Base-by-base conservation (phyloP, 257 asterid species). In the Coffea canephora region DNA sequence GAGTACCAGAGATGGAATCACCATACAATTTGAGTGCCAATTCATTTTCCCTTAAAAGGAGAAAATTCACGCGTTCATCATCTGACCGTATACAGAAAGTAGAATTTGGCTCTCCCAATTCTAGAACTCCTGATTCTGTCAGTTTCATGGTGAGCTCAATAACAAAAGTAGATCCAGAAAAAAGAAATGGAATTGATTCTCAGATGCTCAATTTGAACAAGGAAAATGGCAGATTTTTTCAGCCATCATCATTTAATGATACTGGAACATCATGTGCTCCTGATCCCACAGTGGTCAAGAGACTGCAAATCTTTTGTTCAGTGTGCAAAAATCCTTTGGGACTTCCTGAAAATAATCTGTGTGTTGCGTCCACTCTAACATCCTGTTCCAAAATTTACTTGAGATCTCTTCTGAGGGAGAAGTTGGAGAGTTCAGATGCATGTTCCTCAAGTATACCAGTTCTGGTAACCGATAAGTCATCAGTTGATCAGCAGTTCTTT, bases 331-430 rank as follows among this genome's bases (percentile, higher is more conserved):
- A 59, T 71, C 93, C 97, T 18, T 84, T 94, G 73, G 98, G 99
- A 27, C 92, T 87, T 73, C 91, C 91, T 13, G 90, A 87, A 82
- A 90, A 88, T 49, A 83, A 89, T 83, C 80, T 79, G 43, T 69
- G 82, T 68, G 92, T 94, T 68, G 65, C 49, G 74, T 88, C 94
- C 79, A 84, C 88, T 39, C 80, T 31, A 73, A 87, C 87, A 64
- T 88, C 96, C 8, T 88, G 91, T 78, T 89, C 96, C 68, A 96
- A 96, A 88, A 82, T 81, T 85, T 91, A 94, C 84, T 77, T 96
- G 84, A 79, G 82, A 81, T 90, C 96, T 73, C 87, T 90, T 75
- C 82, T 78, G 84, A 83, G 86, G 79, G 86, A 84, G 77, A 76
- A 78, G 76, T 41, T 81, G 73, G 89, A 81, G 81, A 76, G 78